phyloP scores from a whole-genome alignment of 768 basidiomycete genomes.

The Tricholoma flavovirens region DNA sequence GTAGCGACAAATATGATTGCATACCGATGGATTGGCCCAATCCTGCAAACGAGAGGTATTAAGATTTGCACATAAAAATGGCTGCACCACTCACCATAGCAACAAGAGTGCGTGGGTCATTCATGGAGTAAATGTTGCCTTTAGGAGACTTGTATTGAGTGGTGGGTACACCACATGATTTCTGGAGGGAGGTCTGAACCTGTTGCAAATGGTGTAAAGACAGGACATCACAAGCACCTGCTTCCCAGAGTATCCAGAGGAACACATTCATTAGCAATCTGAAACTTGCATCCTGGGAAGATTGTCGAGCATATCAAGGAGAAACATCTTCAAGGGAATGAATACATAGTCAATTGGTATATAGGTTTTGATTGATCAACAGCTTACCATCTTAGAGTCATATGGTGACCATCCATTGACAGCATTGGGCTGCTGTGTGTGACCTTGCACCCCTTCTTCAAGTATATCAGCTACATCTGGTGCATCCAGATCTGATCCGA shows the following conservation, averaged over 20 bases:
- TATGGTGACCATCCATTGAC: constrained; percentile 8
- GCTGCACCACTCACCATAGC: not conserved
- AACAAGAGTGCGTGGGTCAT: not conserved
- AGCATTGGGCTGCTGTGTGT: not conserved
- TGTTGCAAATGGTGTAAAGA: constrained; percentile 18
- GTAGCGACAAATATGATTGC: constrained; percentile 22
- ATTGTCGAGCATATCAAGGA: constrained; percentile 28
- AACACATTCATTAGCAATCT: constrained; percentile 22
- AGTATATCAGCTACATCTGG: not conserved
- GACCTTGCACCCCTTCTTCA: not conserved
- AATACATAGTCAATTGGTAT: not conserved
- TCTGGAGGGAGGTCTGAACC: constrained; percentile 16
- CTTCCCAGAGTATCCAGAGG: constrained; percentile 24
- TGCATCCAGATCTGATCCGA: not conserved
- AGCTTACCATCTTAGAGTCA: constrained; percentile 2
- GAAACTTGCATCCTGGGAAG: constrained; percentile 27
- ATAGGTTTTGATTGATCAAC: not conserved
- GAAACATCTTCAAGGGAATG: constrained; percentile 8
- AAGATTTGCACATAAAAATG: not conserved
- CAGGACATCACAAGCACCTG: constrained; percentile 24
- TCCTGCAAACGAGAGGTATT: constrained; percentile 16
- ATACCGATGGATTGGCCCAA: constrained; percentile 24
- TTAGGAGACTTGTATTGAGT: constrained; percentile 16
- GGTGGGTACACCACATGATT: constrained; percentile 15
- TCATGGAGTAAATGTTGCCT: constrained; percentile 22